phyloP scores from a whole-genome alignment of 495 filamentous ascomycete species.

The Penicillium malachiteum region DNA sequence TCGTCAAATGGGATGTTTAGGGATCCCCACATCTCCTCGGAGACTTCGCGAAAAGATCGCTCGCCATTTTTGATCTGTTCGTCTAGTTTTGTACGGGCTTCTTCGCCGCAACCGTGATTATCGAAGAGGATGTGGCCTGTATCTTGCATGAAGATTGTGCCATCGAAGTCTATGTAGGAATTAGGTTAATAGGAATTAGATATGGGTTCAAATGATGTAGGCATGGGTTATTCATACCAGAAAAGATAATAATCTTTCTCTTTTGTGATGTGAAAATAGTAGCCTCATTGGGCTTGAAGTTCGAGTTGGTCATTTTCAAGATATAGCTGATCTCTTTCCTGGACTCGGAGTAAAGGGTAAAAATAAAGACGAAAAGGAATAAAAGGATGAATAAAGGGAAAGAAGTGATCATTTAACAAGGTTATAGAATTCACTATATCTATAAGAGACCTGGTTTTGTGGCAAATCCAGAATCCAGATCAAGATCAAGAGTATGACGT shows the following conservation, averaged over 20 bases:
- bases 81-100: conserved; percentile 58
- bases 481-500: conserved; percentile 24
- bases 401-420: not conserved
- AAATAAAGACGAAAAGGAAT: not conserved
- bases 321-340: no score
- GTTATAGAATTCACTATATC: not conserved
- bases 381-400: not conserved
- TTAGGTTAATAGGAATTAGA: conserved; percentile 4
- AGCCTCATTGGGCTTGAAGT: conserved; percentile 7
- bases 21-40: conserved; percentile 75
- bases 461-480: conserved; percentile 20
- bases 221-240: conserved; percentile 18
- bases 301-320: conserved; percentile 18
- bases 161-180: conserved; percentile 61
- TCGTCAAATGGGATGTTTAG: conserved; percentile 70
- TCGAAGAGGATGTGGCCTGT: conserved; percentile 75
- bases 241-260: conserved; percentile 35
- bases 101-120: conserved; percentile 60
- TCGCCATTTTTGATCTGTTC: conserved; percentile 66
- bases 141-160: conserved; percentile 79
- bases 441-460: not conserved
- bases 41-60: conserved; percentile 70
- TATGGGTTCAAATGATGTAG: not conserved
- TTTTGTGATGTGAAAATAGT: conserved; percentile 11
- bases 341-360: not conserved